phyloP scores from a whole-genome alignment of 2,329 filamentous ascomycete species.

The Colletotrichum siamense region DNA sequence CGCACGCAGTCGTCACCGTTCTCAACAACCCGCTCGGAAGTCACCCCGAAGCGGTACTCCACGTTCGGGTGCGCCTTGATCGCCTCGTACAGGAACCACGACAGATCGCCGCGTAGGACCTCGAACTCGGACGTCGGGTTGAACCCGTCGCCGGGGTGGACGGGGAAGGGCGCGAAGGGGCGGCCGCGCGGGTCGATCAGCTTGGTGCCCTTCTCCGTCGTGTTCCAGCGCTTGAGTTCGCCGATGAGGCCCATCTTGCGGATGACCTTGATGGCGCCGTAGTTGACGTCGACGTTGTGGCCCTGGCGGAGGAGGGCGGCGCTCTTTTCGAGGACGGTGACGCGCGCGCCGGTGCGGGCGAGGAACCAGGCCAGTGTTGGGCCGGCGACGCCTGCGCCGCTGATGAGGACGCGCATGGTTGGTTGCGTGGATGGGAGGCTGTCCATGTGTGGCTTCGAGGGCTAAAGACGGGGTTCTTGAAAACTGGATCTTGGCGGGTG shows the following conservation, averaged over 20 bases:
- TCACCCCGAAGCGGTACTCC: conserved; percentile 30
- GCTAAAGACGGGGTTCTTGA: no score
- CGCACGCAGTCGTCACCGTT: conserved; percentile 33
- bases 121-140: conserved; percentile 60
- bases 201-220: conserved; percentile 53
- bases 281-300: conserved; percentile 20
- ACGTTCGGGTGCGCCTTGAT: conserved; percentile 25
- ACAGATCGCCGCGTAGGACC: conserved; percentile 62
- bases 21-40: conserved; percentile 10
- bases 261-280: conserved; percentile 39
- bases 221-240: conserved; percentile 38
- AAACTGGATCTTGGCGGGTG: not conserved
- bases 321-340: not conserved
- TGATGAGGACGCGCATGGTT: conserved; percentile 2
- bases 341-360: not conserved
- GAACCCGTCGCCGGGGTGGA: conserved; percentile 45
- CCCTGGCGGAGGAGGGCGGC: not conserved
- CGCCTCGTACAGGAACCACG: conserved; percentile 51
- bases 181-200: conserved; percentile 47
- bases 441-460: no score
- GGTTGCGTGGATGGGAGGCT: not conserved
- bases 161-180: conserved; percentile 40
- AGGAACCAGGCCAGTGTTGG: conserved; percentile 3
- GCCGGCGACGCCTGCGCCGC: conserved; percentile 24
- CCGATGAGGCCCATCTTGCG: conserved; percentile 41